A percentile compares a stretch with the other conserved stretches of the same genome.
phyloP scores from a whole-genome alignment of 441 rosid species.

The Daphne laureola region DNA sequence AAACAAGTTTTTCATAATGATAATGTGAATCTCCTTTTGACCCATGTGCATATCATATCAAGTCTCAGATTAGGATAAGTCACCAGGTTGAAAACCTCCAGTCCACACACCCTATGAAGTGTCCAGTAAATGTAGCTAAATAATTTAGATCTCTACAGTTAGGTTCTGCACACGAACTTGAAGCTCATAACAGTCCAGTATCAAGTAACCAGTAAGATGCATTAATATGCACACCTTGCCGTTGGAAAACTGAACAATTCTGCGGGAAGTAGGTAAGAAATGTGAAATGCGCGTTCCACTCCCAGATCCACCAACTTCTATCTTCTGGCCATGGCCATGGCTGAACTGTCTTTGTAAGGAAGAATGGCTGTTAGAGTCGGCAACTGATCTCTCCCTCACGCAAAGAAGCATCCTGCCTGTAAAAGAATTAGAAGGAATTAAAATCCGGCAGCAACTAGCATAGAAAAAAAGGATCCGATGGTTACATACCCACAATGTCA shows the following conservation, averaged over 20 bases:
- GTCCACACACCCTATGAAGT: no score
- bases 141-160: no score
- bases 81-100: no score
- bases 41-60: no score
- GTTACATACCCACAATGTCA: constrained; percentile 43
- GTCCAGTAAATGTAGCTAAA: no score
- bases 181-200: neutral
- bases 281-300: constrained; percentile 59
- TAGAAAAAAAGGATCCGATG: neutral
- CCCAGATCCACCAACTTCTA: constrained; percentile 55
- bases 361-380: constrained; percentile 46
- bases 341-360: constrained; percentile 74
- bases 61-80: no score
- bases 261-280: constrained; percentile 72
- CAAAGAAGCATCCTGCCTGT: constrained; percentile 77
- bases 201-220: neutral
- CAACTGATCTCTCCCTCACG: constrained; percentile 54
- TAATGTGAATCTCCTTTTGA: no score
- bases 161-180: no score
- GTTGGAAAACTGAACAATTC: constrained; percentile 76
- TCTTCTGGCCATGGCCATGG: constrained; percentile 49
- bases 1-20: no score
- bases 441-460: neutral
- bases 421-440: neutral
- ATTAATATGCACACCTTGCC: constrained; percentile 36